Evolutionary conservation across 2,329 filamentous ascomycete genomes (phyloP).

Genomic region (Aspergillus fumigatiaffinis): DNA sequence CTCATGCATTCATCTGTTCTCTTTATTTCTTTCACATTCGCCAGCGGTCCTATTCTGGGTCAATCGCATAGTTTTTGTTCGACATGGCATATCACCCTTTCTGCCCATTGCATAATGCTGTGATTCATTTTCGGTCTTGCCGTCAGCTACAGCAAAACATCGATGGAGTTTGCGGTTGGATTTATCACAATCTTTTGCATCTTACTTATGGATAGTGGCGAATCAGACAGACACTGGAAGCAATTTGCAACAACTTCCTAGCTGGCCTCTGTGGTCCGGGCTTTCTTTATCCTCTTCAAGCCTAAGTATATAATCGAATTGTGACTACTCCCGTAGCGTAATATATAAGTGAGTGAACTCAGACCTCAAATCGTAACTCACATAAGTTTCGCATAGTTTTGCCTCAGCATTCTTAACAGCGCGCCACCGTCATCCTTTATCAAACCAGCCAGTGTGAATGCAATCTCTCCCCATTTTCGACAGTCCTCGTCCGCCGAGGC

Average conservation of each 20-base stretch:
- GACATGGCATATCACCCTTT: not conserved
- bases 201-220: not conserved
- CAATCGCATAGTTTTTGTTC: not conserved
- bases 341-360: not conserved
- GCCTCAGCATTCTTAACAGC: slow-evolving; percentile 22
- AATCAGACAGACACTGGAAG: not conserved
- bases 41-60: not conserved
- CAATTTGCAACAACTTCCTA: not conserved
- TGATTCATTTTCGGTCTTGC: not conserved
- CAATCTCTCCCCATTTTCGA: slow-evolving; percentile 34
- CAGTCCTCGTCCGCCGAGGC: slow-evolving; percentile 28
- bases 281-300: not conserved
- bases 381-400: slow-evolving; percentile 25
- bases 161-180: not conserved
- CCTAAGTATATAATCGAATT: slow-evolving; percentile 2
- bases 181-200: not conserved
- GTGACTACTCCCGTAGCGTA: not conserved
- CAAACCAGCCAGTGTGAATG: slow-evolving; percentile 31
- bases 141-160: not conserved
- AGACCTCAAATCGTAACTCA: not conserved
- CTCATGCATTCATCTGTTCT: slow-evolving; percentile 2
- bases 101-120: not conserved
- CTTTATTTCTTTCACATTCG: slow-evolving; percentile 8
- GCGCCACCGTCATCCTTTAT: slow-evolving; percentile 18
- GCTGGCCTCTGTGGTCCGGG: not conserved